These are phyloP conservation scores for Talaromyces piceae DNA, from an alignment of 2,329 filamentous ascomycete species.

Conservation along the genomic window DNA sequence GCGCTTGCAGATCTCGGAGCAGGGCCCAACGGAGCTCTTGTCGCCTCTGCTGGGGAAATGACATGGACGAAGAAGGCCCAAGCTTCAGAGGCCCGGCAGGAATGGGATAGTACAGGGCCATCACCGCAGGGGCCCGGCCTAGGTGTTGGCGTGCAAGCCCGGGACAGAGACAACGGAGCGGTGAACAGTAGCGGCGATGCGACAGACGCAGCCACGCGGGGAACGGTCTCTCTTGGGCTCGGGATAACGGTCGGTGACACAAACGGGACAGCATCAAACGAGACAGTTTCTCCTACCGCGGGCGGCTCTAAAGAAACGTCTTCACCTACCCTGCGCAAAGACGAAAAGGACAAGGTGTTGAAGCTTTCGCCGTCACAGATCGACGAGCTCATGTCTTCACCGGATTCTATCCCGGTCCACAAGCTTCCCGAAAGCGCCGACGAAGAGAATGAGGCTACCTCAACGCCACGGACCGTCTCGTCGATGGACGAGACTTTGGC, in stretches of 20 bases:
- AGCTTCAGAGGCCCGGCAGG: constrained; percentile 6
- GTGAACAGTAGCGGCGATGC: not conserved
- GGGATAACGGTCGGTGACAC: constrained; percentile 4
- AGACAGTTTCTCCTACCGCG: not conserved
- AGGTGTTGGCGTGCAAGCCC: not conserved
- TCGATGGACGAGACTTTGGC: constrained; percentile 23
- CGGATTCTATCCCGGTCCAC: constrained; percentile 41
- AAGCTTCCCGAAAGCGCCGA: constrained; percentile 18
- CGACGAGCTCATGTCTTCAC: constrained; percentile 42
- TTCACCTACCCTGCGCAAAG: constrained; percentile 3
- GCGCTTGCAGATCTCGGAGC: constrained; percentile 10
- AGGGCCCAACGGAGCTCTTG: constrained; percentile 7
- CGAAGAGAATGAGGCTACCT: not conserved
- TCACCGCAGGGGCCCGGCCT: not conserved
- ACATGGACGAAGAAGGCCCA: constrained; percentile 1
- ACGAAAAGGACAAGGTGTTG: constrained; percentile 29
- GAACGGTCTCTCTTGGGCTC: constrained; percentile 3
- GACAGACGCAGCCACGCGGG: not conserved
- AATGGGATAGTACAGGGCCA: constrained; percentile 7
- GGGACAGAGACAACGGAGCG: not conserved
- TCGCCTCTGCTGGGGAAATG: not conserved
- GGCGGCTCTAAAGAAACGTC: not conserved
- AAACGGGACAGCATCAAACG: not conserved
- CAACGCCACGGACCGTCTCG: constrained; percentile 3
- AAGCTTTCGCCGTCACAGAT: constrained; percentile 46